Evolutionary conservation across 2,329 filamentous ascomycete genomes (phyloP).

Genomic region (Verticillium nubilum): DNA sequence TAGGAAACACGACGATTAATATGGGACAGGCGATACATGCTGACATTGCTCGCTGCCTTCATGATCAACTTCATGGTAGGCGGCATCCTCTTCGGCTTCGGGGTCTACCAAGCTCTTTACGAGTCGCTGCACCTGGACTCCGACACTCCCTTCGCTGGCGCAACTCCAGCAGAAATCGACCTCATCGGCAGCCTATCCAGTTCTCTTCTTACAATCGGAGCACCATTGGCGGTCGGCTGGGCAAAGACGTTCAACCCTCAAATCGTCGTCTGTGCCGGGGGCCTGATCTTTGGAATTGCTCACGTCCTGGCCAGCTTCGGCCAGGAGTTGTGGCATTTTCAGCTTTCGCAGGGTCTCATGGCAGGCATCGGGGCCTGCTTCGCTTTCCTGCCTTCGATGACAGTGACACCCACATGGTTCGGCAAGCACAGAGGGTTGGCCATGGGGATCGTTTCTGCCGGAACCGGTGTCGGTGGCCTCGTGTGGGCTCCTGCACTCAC

Average conservation of each 20-base stretch:
- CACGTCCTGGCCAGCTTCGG: conserved; percentile 26
- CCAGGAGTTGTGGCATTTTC: conserved; percentile 17
- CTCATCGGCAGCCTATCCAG: conserved; percentile 30
- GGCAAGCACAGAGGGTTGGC: conserved; percentile 25
- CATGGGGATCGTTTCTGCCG: conserved; percentile 30
- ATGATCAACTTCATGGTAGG: conserved; percentile 17
- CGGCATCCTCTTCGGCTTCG: conserved; percentile 31
- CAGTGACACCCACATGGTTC: conserved; percentile 31
- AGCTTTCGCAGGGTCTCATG: conserved; percentile 26
- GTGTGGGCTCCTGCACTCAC: conserved; percentile 21
- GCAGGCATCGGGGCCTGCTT: conserved; percentile 30
- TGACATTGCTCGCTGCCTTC: conserved; percentile 15
- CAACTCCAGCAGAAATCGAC: conserved; percentile 28
- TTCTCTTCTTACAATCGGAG: conserved; percentile 18
- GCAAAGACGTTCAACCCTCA: too few relatives aligned
- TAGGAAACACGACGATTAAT: too few relatives aligned
- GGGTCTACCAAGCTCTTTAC: conserved; percentile 32
- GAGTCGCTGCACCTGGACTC: conserved; percentile 21
- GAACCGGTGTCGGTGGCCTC: conserved; percentile 31
- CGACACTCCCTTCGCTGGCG: conserved; percentile 25
- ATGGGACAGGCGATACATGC: too few relatives aligned
- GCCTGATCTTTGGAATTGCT: conserved; percentile 24
- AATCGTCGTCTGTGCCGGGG: conserved; percentile 15
- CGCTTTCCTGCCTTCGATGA: conserved; percentile 30
- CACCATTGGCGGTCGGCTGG: too few relatives aligned